Evolutionary conservation across 2,329 filamentous ascomycete species (phyloP).

Genomic region (Alternaria panax): DNA sequence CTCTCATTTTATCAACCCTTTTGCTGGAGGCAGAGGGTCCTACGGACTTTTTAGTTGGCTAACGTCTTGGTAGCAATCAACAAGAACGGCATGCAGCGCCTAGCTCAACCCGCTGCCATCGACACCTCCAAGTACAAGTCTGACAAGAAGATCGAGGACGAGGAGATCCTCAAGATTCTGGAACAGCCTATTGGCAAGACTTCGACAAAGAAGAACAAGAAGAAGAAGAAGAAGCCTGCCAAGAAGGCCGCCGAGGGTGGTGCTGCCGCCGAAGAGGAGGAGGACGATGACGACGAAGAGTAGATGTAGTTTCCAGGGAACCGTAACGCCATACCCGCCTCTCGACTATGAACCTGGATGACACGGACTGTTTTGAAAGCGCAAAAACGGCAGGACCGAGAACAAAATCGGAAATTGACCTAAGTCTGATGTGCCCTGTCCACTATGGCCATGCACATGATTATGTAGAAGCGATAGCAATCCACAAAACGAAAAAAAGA

Average conservation of each 20-base stretch:
- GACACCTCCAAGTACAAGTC: slow-evolving; percentile 86
- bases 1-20: neutral
- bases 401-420: slow-evolving; percentile 1
- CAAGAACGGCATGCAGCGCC: slow-evolving; percentile 92
- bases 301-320: slow-evolving; percentile 26
- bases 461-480: slow-evolving; percentile 19
- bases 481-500: slow-evolving; percentile 9
- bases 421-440: neutral
- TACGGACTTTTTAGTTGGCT: slow-evolving; percentile 9
- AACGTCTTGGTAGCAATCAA: slow-evolving; percentile 74
- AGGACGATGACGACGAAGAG: slow-evolving; percentile 45
- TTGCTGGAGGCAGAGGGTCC: neutral
- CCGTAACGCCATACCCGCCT: neutral
- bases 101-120: slow-evolving; percentile 76
- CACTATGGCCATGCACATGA: slow-evolving; percentile 2
- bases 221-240: slow-evolving; percentile 75
- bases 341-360: slow-evolving; percentile 4
- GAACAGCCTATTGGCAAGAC: slow-evolving; percentile 78
- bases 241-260: slow-evolving; percentile 67
- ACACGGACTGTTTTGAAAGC: slow-evolving; percentile 5
- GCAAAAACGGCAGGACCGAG: neutral
- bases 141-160: slow-evolving; percentile 97
- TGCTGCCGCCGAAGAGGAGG: slow-evolving; percentile 53
- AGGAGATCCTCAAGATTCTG: slow-evolving; percentile 93
- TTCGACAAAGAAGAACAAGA: slow-evolving; percentile 80